Evolutionary conservation across 345 rosid species (phyloP).

Genomic region (Aquilaria malaccensis): DNA sequence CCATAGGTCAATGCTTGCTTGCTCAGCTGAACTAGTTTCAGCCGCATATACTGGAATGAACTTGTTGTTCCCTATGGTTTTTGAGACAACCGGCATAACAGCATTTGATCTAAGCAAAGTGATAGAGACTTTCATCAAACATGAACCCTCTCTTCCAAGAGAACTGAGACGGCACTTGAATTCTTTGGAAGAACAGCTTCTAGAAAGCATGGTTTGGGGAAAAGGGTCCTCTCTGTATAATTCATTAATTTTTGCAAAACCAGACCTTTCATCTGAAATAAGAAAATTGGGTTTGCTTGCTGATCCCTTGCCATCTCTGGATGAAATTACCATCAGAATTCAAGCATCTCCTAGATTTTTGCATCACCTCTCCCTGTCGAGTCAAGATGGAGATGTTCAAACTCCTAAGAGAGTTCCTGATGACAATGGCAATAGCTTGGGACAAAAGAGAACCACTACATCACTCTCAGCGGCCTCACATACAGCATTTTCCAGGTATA

Average conservation of each 20-base stretch:
- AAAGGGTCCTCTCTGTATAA: conserved; percentile 96
- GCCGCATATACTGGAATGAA: conserved; percentile 94
- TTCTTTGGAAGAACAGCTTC: conserved; percentile 89
- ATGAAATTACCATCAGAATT: conserved; percentile 65
- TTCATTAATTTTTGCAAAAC: conserved; percentile 81
- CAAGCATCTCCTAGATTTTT: conserved; percentile 38
- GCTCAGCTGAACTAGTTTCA: conserved; percentile 91
- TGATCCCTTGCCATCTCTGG: conserved; percentile 84
- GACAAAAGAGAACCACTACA: conserved; percentile 21
- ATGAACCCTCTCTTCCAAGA: conserved; percentile 93
- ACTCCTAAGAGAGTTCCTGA: too few species aligned
- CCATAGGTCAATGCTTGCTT: conserved; percentile 96
- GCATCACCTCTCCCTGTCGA: conserved; percentile 30
- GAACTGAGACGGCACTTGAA: conserved; percentile 94
- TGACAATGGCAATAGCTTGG: too few species aligned
- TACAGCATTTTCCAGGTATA: too few species aligned
- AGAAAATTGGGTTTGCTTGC: conserved; percentile 59
- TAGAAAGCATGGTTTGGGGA: conserved; percentile 99
- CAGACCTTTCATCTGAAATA: conserved; percentile 62
- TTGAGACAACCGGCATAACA: conserved; percentile 94
- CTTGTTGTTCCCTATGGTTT: conserved; percentile 83
- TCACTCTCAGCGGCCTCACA: too few species aligned
- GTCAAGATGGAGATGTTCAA: conserved; percentile 40
- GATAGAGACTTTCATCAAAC: conserved; percentile 93
- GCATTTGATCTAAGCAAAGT: conserved; percentile 99